Conservation (phyloP, 2,329 filamentous ascomycete genomes). For the Pseudogymnoascus sp. region DNA sequence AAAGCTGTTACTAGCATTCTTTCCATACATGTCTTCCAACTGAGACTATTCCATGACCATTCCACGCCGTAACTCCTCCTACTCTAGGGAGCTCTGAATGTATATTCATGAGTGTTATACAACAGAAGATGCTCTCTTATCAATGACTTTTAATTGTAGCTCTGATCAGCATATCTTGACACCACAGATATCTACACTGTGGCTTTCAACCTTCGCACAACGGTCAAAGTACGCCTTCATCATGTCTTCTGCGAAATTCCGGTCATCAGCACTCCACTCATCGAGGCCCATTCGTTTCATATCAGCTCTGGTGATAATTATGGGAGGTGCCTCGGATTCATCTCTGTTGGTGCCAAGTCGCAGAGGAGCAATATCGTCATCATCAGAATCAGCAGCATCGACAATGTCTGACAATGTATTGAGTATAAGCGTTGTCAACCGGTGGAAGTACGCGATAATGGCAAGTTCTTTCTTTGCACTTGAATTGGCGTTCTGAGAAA, state of each 20-base stretch:
- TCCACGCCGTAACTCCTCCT: neutral
- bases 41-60: neutral
- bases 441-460: slow-evolving; percentile 75
- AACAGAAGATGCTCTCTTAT: neutral
- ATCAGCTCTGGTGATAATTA: slow-evolving; percentile 57
- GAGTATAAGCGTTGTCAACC: slow-evolving; percentile 61
- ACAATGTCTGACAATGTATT: slow-evolving; percentile 56
- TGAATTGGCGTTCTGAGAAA: slow-evolving; percentile 10
- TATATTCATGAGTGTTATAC: neutral
- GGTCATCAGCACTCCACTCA: slow-evolving; percentile 65
- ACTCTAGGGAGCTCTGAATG: neutral
- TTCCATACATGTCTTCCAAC: neutral
- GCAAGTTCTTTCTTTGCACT: slow-evolving; percentile 50
- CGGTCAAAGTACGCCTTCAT: slow-evolving; percentile 59
- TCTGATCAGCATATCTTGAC: slow-evolving; percentile 54
- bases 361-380: slow-evolving; percentile 25
- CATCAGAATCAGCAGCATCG: slow-evolving; percentile 34
- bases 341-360: slow-evolving; percentile 38
- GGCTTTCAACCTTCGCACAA: slow-evolving; percentile 55
- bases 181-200: slow-evolving; percentile 68
- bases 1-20: neutral
- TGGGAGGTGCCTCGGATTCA: slow-evolving; percentile 23
- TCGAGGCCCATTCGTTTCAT: slow-evolving; percentile 69
- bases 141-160: neutral
- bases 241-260: slow-evolving; percentile 59